These are phyloP conservation scores for Cochlearia excelsa DNA, from an alignment of 345 rosid genomes.

Conservation along the genomic window DNA sequence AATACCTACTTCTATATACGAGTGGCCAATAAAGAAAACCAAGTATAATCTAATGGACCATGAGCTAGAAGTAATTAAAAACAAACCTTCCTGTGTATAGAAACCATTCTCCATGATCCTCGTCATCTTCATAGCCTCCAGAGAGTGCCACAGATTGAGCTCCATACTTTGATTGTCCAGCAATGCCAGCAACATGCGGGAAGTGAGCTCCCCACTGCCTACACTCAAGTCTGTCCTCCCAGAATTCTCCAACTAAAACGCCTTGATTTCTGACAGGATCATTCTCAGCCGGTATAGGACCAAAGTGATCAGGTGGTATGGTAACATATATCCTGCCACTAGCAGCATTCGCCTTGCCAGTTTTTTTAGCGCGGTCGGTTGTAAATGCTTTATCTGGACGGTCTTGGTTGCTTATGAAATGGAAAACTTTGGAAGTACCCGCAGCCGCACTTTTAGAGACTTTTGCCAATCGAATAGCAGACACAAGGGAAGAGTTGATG, in stretches of 20 bases:
- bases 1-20: background rate
- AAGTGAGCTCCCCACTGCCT: constrained; percentile 77
- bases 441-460: background rate
- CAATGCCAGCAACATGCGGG: constrained; percentile 58
- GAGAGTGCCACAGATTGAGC: constrained; percentile 68
- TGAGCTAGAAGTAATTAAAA: background rate
- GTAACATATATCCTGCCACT: constrained; percentile 69
- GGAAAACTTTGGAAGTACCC: background rate
- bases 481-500: background rate
- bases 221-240: constrained; percentile 59
- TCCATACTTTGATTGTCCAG: constrained; percentile 57
- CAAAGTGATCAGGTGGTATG: constrained; percentile 59
- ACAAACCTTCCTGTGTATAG: constrained; percentile 71
- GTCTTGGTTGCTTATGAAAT: constrained; percentile 49
- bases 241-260: constrained; percentile 63
- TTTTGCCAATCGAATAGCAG: background rate
- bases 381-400: constrained; percentile 60
- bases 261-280: constrained; percentile 63
- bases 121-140: constrained; percentile 73
- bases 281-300: constrained; percentile 61
- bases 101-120: constrained; percentile 87
- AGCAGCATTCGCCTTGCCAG: constrained; percentile 64
- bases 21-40: no score
- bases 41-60: background rate
- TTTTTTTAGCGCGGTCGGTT: constrained; percentile 50